Conservation (phyloP, 148 eudicot species). For the Camellia sinensis region DNA sequence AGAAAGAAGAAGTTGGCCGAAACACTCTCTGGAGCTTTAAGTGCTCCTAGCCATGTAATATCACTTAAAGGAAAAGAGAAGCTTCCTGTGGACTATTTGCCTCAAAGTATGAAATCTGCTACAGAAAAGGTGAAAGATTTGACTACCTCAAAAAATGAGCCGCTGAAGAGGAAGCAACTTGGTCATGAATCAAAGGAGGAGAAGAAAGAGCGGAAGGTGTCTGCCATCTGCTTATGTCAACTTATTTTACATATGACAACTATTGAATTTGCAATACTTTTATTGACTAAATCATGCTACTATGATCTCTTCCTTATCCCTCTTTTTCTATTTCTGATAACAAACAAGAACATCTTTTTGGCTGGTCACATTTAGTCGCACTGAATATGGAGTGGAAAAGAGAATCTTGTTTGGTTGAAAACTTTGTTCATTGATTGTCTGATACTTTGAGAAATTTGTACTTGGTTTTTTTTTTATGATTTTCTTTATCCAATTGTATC, state of each 20-base stretch:
- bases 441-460: background rate
- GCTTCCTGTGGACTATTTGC: constrained; percentile 80
- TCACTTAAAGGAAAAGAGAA: constrained; percentile 72
- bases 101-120: constrained; percentile 41
- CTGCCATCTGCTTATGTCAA: constrained; percentile 1
- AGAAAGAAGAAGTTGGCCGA: constrained; percentile 67
- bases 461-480: background rate
- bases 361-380: background rate
- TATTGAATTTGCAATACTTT: background rate
- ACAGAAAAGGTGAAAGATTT: constrained; percentile 49
- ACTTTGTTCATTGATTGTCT: background rate
- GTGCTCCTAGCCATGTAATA: constrained; percentile 39
- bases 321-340: background rate
- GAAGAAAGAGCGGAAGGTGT: constrained; percentile 95
- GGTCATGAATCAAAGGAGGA: constrained; percentile 94
- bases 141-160: constrained; percentile 33
- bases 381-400: background rate
- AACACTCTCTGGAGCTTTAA: constrained; percentile 43
- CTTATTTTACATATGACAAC: constrained; percentile 7
- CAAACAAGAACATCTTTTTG: constrained; percentile 1
- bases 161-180: constrained; percentile 49
- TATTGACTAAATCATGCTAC: background rate
- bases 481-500: background rate
- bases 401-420: background rate
- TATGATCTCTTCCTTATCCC: background rate